A percentile compares a stretch with the other conserved stretches of the same genome.
phyloP scores from a whole-genome alignment of 179 eudicot genomes.

The Drosera spatulata region DNA sequence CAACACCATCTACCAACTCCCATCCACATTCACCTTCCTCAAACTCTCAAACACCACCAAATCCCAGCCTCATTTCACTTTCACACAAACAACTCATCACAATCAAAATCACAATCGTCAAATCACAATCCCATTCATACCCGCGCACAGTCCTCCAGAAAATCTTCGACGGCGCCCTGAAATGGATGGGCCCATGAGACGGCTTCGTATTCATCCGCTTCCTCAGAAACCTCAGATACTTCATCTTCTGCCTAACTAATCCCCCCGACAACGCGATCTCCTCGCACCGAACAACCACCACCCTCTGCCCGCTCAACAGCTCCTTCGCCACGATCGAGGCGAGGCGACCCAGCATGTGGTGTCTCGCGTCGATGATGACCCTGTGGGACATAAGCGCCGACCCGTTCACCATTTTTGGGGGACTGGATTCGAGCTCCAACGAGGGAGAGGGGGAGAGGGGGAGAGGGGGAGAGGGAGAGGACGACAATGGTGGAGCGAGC shows the following conservation, averaged over 20 bases:
- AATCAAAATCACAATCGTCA: not conserved
- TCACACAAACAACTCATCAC: not conserved
- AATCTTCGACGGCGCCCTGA: conserved; percentile 79
- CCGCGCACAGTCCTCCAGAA: conserved; percentile 85
- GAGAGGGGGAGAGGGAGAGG: no score
- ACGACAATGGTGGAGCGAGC: not conserved
- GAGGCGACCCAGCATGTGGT: conserved; percentile 72
- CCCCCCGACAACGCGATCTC: conserved; percentile 90
- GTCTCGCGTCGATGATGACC: conserved; percentile 63
- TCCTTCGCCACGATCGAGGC: conserved; percentile 68
- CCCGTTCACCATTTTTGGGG: conserved; percentile 51
- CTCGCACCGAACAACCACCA: conserved; percentile 65
- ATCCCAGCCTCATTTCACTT: not conserved
- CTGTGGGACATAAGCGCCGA: conserved; percentile 55
- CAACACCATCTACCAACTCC: no score
- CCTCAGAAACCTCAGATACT: conserved; percentile 62
- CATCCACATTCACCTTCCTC: no score
- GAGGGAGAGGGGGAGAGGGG: no score
- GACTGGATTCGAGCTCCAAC: not conserved
- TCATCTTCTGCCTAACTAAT: conserved; percentile 78
- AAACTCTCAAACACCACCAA: no score
- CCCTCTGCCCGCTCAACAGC: conserved; percentile 55
- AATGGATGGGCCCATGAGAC: conserved; percentile 82
- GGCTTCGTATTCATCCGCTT: conserved; percentile 90
- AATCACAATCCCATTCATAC: conserved; percentile 12